These are phyloP conservation scores for Drechslerella dactyloides DNA, from an alignment of 2,329 filamentous ascomycete species.

Conservation along the genomic window DNA sequence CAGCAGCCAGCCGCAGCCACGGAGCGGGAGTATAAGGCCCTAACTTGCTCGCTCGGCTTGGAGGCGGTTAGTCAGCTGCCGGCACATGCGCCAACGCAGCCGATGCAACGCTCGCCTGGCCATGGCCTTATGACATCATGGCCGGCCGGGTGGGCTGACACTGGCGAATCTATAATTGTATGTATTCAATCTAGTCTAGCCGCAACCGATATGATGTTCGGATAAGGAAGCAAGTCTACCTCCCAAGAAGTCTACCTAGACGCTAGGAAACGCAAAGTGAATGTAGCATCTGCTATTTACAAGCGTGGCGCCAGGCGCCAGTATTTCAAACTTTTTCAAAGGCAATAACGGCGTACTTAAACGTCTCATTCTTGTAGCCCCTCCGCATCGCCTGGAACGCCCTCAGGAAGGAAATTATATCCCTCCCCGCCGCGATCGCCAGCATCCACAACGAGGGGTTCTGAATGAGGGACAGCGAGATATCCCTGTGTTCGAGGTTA, in stretches of 20 bases:
- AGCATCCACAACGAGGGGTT: conserved; percentile 69
- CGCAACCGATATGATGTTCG: too few relatives aligned
- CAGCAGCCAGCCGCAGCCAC: too few relatives aligned
- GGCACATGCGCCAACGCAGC: not conserved
- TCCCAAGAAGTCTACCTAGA: too few relatives aligned
- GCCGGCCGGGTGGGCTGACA: too few relatives aligned
- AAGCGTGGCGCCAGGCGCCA: too few relatives aligned
- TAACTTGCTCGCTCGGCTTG: not conserved
- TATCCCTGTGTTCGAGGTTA: conserved; percentile 61
- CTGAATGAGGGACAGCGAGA: conserved; percentile 68
- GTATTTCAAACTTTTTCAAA: conserved; percentile 60
- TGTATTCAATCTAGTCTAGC: too few relatives aligned
- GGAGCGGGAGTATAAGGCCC: too few relatives aligned
- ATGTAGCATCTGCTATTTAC: too few relatives aligned
- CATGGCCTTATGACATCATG: not conserved
- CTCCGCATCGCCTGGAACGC: conserved; percentile 68
- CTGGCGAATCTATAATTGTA: too few relatives aligned
- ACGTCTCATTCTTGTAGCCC: conserved; percentile 67
- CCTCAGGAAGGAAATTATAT: conserved; percentile 68
- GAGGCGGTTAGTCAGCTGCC: not conserved
- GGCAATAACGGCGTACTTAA: conserved; percentile 67
- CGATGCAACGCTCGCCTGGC: not conserved
- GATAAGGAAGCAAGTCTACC: too few relatives aligned
- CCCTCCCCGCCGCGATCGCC: conserved; percentile 67
- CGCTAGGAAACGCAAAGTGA: too few relatives aligned